Conservation (phyloP, 108 stramenopile genomes). For the Cyclotella cryptica region DNA sequence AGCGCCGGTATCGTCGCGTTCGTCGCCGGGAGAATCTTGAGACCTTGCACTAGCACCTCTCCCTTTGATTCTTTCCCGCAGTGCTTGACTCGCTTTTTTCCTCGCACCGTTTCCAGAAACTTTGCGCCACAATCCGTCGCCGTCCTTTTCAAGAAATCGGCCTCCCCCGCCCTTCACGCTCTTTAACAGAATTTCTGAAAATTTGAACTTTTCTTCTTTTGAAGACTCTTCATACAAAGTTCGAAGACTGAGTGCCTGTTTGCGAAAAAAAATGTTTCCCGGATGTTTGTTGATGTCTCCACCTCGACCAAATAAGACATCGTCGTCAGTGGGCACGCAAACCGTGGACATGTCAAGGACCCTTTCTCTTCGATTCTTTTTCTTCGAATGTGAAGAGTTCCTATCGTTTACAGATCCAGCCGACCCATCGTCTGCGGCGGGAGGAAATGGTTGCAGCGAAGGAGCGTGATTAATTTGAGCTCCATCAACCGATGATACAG, state of each 20-base stretch:
- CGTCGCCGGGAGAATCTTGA: slow-evolving; percentile 26
- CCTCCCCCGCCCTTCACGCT: slow-evolving; percentile 38
- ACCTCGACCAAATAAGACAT: no score
- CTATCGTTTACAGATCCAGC: no score
- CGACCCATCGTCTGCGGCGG: no score
- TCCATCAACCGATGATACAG: no score
- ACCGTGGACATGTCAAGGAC: slow-evolving; percentile 15
- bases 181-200: slow-evolving; percentile 38
- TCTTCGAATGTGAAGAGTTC: no score
- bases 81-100: slow-evolving; percentile 53
- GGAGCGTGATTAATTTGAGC: no score
- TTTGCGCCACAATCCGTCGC: slow-evolving; percentile 56
- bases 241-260: slow-evolving; percentile 31
- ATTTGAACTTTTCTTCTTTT: slow-evolving; percentile 50
- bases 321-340: slow-evolving; percentile 51
- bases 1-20: background rate
- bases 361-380: slow-evolving; percentile 27
- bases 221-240: slow-evolving; percentile 24
- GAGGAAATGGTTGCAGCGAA: no score
- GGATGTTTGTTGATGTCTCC: slow-evolving; percentile 71
- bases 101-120: slow-evolving; percentile 48
- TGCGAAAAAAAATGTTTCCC: slow-evolving; percentile 76
- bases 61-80: no score
- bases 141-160: no score
- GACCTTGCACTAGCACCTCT: no score